Evolutionary conservation across 768 basidiomycete species (phyloP).

Genomic region (Sarcomyxa edulis): DNA sequence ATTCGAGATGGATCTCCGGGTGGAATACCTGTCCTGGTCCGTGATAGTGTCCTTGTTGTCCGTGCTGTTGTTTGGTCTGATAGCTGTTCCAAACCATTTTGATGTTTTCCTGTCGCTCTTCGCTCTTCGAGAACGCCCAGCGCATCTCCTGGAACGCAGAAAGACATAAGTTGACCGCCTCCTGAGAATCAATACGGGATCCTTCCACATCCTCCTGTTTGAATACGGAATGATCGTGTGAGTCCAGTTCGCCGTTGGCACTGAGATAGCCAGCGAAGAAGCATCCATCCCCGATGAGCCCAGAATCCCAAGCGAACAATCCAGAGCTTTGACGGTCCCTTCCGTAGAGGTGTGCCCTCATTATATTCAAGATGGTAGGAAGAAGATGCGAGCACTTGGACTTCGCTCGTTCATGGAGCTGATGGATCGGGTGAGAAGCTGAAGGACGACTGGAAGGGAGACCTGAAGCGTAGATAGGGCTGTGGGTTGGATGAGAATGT

Average conservation of each 20-base stretch:
- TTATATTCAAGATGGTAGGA: constrained; percentile 43
- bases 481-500: constrained; percentile 30
- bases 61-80: constrained; percentile 22
- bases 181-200: constrained; percentile 29
- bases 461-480: constrained; percentile 23
- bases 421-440: constrained; percentile 42
- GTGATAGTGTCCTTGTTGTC: constrained; percentile 9
- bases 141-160: constrained; percentile 75
- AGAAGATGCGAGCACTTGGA: constrained; percentile 47
- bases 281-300: constrained; percentile 83
- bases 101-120: constrained; percentile 64
- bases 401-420: constrained; percentile 42
- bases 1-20: not conserved
- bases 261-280: constrained; percentile 82
- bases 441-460: constrained; percentile 34
- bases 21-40: not conserved
- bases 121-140: constrained; percentile 75
- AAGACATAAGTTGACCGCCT: constrained; percentile 54
- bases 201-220: constrained; percentile 5
- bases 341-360: constrained; percentile 43
- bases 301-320: constrained; percentile 83
- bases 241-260: constrained; percentile 53
- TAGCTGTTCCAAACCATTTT: constrained; percentile 46
- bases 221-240: constrained; percentile 19
- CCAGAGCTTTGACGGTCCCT: constrained; percentile 26